phyloP scores from a whole-genome alignment of 2,329 filamentous ascomycete genomes.

The Colletotrichum phormii region DNA sequence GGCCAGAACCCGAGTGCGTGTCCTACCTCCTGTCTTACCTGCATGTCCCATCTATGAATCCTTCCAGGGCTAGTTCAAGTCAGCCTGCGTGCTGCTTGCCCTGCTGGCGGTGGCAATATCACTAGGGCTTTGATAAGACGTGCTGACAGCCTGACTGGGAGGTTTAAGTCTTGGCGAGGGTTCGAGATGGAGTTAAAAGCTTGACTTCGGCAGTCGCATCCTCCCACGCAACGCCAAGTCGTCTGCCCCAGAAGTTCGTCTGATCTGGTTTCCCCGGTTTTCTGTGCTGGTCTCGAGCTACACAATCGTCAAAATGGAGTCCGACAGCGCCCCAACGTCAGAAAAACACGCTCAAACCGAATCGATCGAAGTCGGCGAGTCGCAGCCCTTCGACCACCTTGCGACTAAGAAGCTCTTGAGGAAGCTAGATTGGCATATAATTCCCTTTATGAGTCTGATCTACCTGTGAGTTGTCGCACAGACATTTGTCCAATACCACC shows the following conservation, averaged over 20 bases:
- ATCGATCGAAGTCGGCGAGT: constrained; percentile 25
- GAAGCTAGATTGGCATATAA: constrained; percentile 62
- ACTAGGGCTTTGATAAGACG: constrained; percentile 24
- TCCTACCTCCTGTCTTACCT: constrained; percentile 18
- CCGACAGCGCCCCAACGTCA: background rate
- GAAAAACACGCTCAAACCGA: constrained; percentile 22
- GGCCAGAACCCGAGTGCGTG: background rate
- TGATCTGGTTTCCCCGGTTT: background rate
- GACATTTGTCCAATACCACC: constrained; percentile 35
- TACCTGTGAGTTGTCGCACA: constrained; percentile 53
- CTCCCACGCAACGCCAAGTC: background rate
- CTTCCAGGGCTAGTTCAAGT: background rate
- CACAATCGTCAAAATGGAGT: background rate
- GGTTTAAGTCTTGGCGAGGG: background rate
- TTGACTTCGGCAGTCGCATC: constrained; percentile 18
- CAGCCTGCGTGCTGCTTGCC: background rate
- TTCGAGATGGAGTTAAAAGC: constrained; percentile 23
- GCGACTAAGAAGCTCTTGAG: constrained; percentile 56
- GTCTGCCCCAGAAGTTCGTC: background rate
- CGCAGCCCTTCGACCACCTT: constrained; percentile 38
- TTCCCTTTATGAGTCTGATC: constrained; percentile 65
- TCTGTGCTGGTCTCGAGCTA: background rate
- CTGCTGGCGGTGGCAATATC: constrained; percentile 12
- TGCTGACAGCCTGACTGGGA: constrained; percentile 23
- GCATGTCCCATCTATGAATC: constrained; percentile 3